These are phyloP conservation scores for Perkinsus chesapeaki DNA, from an alignment of 169 alveolate genomes.

Conservation along the genomic window DNA sequence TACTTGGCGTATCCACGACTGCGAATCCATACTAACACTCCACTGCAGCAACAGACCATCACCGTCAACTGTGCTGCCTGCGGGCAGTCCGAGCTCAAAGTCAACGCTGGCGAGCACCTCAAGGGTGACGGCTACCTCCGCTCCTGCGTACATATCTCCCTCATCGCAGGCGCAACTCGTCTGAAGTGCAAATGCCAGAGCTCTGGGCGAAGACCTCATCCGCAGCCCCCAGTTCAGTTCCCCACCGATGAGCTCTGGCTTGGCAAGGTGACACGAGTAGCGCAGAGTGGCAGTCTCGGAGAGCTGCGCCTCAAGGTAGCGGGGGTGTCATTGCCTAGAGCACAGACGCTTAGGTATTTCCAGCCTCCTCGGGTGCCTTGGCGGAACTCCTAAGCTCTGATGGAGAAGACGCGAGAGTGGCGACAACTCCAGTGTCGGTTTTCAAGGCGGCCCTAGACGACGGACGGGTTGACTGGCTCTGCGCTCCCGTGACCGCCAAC, in stretches of 20 bases:
- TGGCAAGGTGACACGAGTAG: not conserved
- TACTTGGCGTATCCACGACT: not conserved
- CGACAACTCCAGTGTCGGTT: not conserved
- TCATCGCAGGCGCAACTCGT: not conserved
- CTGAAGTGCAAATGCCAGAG: not conserved
- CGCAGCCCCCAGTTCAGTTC: not conserved
- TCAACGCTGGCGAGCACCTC: not conserved
- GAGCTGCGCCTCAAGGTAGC: not conserved
- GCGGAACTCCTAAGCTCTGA: not conserved
- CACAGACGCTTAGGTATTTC: not conserved
- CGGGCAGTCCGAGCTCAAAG: not conserved
- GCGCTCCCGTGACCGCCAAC: not conserved
- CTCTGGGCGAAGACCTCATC: not conserved
- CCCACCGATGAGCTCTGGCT: not conserved
- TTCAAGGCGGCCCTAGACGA: not conserved
- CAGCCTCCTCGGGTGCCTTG: not conserved
- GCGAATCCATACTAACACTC: not conserved
- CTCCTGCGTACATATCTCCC: not conserved
- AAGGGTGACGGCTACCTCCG: not conserved
- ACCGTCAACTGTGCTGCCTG: not conserved
- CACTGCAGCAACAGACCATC: not conserved
- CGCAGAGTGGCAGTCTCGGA: not conserved
- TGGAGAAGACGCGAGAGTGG: not conserved
- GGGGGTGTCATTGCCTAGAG: not conserved
- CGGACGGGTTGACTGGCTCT: not conserved